Percentiles rank a stretch among this genome's conserved stretches.
These are phyloP conservation scores for Zopfochytrium polystomum DNA, from an alignment of 371 early-diverging fungal genomes.

Conservation along the genomic window DNA sequence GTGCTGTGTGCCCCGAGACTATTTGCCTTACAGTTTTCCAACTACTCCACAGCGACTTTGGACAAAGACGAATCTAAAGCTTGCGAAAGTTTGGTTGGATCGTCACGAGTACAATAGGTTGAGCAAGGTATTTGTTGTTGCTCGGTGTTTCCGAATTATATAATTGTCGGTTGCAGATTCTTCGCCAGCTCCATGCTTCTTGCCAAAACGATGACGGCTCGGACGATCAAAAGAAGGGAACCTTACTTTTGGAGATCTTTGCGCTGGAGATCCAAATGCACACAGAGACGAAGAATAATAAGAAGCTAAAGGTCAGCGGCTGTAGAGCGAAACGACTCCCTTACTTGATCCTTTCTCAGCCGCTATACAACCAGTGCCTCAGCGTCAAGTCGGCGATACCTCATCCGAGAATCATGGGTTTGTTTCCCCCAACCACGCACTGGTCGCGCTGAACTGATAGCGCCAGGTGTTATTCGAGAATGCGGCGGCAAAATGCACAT, in stretches of 20 bases:
- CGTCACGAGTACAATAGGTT: constrained; percentile 72
- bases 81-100: constrained; percentile 88
- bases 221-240: constrained; percentile 85
- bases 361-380: constrained; percentile 81
- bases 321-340: neutral
- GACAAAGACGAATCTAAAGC: constrained; percentile 87
- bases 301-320: constrained; percentile 75
- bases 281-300: constrained; percentile 80
- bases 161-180: constrained; percentile 48
- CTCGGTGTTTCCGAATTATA: neutral
- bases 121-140: constrained; percentile 45
- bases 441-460: neutral
- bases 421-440: neutral
- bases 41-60: constrained; percentile 61
- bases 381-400: constrained; percentile 90
- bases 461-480: constrained; percentile 79
- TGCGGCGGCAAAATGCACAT: constrained; percentile 98
- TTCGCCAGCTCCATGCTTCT: constrained; percentile 67
- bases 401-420: constrained; percentile 90
- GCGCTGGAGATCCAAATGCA: constrained; percentile 93
- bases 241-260: constrained; percentile 84
- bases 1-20: neutral
- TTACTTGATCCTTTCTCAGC: constrained; percentile 33
- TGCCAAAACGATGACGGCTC: constrained; percentile 82
- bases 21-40: neutral